Base-by-base conservation (phyloP, 1,284 basidiomycete species). In the Psilocybe mexicana region DNA sequence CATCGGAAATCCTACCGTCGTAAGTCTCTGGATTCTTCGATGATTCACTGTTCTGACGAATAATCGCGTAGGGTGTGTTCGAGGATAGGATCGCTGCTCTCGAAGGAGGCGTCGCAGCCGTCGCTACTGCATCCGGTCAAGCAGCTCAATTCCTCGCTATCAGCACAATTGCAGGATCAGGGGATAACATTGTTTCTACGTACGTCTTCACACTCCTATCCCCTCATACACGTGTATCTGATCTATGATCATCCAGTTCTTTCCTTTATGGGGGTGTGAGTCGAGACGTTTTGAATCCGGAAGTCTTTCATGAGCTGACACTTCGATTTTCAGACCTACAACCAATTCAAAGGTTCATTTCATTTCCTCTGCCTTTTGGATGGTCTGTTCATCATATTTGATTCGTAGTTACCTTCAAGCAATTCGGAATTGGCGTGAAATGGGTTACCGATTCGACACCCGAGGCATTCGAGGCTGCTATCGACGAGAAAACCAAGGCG, bases 1-100 rank as follows among this genome's bases (percentile, higher is more conserved):
- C 38, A 87, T 94, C 54, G 86, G 88, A 28, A 94, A 96, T 71
- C 93, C 93, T 7, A 95, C 93, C 3, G 85, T 89, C 54, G 88
- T 88, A 69, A 55, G 85, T 80, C 35, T 43, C 51, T 4, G 24
- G 10, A 11, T 2, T 33, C 2, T 36, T 5, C 6, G 40, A 6
- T 33, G 23, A n/a, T 4, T 36, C 11, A 12, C 12, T 12, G 4
- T 25, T 30, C 23, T 43, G 12, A 50, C 14, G 6, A 2, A 33
- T 36, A 8, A 2, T 8, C 2, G 18, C 35, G 26, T 23, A 88
- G 85, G 87, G 88, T 64, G 89, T 94, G 5, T 93, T 96, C 63
- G 93, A 96, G 73, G 85, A 90, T 66, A 84, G 93, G 24, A 87
- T 95, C 2, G 88, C 92, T 1, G 89, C 90, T 0, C 81, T 95